phyloP scores from a whole-genome alignment of 2,329 filamentous ascomycete species.

The Ophidiomyces ophidiicola region DNA sequence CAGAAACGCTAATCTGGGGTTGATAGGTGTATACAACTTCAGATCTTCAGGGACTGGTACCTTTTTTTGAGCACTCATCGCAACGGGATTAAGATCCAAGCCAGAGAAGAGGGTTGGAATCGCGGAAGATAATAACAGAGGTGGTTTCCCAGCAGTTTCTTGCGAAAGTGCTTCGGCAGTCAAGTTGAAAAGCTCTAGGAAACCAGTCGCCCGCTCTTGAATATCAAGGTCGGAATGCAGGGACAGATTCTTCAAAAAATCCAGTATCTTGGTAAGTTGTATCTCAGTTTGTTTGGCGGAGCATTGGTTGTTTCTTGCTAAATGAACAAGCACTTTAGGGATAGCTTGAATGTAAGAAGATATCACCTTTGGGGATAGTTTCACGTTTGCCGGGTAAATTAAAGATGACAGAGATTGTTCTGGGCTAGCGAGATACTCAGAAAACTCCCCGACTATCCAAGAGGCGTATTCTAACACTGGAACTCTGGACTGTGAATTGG shows the following conservation, averaged over 20 bases:
- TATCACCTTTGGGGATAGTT: slow-evolving; percentile 53
- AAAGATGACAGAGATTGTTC: slow-evolving; percentile 62
- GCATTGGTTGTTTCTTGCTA: slow-evolving; percentile 63
- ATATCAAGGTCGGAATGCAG: slow-evolving; percentile 83
- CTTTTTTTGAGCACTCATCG: slow-evolving; percentile 66
- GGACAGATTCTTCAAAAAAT: slow-evolving; percentile 66
- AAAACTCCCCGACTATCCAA: slow-evolving; percentile 85
- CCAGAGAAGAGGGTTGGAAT: slow-evolving; percentile 79
- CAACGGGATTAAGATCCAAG: slow-evolving; percentile 84
- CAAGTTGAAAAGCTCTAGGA: slow-evolving; percentile 76
- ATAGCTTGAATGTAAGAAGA: slow-evolving; percentile 70
- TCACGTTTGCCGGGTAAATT: slow-evolving; percentile 52
- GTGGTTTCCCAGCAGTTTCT: slow-evolving; percentile 42
- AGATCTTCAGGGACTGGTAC: slow-evolving; percentile 67
- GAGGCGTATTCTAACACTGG: slow-evolving; percentile 63
- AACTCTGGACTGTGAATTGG: slow-evolving; percentile 39
- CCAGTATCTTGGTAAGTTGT: slow-evolving; percentile 66
- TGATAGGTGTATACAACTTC: slow-evolving; percentile 71
- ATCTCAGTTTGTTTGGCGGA: slow-evolving; percentile 62
- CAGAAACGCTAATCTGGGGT: slow-evolving; percentile 56
- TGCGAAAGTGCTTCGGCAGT: slow-evolving; percentile 58
- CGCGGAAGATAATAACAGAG: slow-evolving; percentile 75
- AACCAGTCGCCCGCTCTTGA: slow-evolving; percentile 87
- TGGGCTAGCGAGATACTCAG: slow-evolving; percentile 55
- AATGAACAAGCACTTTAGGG: slow-evolving; percentile 67